These are phyloP conservation scores for Croton laevigatus DNA, from an alignment of 441 rosid genomes.

Conservation along the genomic window DNA sequence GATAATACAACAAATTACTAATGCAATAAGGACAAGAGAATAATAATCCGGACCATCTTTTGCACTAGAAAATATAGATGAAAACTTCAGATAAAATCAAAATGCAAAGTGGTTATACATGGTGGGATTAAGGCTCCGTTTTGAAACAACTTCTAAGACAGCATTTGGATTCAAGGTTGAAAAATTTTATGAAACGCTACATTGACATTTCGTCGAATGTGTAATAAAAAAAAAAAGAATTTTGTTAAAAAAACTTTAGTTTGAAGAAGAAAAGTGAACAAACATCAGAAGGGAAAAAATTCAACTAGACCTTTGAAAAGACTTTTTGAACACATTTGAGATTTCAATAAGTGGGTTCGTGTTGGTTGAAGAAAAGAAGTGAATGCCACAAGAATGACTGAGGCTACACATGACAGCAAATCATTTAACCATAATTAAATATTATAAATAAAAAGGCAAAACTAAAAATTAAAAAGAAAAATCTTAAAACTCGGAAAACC, in stretches of 20 bases:
- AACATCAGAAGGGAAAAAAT: too few relatives aligned
- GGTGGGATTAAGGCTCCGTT: too few relatives aligned
- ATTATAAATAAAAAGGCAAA: neutral
- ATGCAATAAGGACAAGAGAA: neutral
- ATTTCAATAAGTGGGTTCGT: neutral
- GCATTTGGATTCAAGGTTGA: too few relatives aligned
- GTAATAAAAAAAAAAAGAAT: neutral
- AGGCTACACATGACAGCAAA: neutral
- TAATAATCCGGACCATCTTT: neutral
- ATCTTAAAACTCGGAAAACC: neutral
- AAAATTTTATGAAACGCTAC: too few relatives aligned
- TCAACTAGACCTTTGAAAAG: neutral
- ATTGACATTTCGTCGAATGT: too few relatives aligned
- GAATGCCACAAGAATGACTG: neutral
- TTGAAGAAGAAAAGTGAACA: neutral
- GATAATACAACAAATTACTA: neutral
- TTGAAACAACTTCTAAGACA: too few relatives aligned
- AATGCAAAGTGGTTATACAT: neutral
- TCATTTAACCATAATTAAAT: neutral
- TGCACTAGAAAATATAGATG: neutral
- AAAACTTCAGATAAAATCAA: neutral
- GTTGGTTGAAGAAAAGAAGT: neutral
- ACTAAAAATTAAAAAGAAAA: too few relatives aligned
- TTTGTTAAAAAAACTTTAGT: neutral
- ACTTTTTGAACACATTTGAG: neutral